phyloP scores from a whole-genome alignment of 345 rosid genomes.

The Passiflora organensis region DNA sequence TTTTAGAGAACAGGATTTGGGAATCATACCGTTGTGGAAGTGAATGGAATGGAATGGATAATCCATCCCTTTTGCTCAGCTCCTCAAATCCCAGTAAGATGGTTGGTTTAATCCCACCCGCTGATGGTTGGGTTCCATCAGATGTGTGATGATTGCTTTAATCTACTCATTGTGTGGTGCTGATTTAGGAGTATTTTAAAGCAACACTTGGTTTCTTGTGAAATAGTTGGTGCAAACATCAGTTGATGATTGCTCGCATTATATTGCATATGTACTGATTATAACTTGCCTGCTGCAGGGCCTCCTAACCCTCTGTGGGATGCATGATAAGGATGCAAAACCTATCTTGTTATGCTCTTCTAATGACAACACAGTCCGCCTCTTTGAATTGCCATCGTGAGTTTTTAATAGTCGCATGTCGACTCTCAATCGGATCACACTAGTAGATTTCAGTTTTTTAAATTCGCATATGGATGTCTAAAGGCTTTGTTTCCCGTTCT shows the following conservation, averaged over 20 bases:
- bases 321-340: constrained; percentile 75
- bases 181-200: too few species aligned
- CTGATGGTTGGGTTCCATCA: background rate
- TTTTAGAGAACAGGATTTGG: too few species aligned
- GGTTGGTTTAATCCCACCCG: too few species aligned
- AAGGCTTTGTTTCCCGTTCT: background rate
- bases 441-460: background rate
- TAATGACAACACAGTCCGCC: constrained; percentile 62
- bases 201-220: too few species aligned
- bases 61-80: background rate
- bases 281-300: constrained; percentile 47
- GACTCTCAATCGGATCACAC: background rate
- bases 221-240: too few species aligned
- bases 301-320: constrained; percentile 65
- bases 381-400: constrained; percentile 93
- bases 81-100: background rate
- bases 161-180: background rate
- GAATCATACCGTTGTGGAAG: too few species aligned
- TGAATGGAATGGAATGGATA: too few species aligned
- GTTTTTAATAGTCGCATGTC: constrained; percentile 15
- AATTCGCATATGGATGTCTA: background rate
- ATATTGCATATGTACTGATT: background rate
- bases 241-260: background rate
- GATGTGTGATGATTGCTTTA: background rate
- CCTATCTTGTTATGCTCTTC: constrained; percentile 78